These are phyloP conservation scores for Blumeriella jaapii DNA, from an alignment of 2,329 filamentous ascomycete genomes.

Conservation along the genomic window DNA sequence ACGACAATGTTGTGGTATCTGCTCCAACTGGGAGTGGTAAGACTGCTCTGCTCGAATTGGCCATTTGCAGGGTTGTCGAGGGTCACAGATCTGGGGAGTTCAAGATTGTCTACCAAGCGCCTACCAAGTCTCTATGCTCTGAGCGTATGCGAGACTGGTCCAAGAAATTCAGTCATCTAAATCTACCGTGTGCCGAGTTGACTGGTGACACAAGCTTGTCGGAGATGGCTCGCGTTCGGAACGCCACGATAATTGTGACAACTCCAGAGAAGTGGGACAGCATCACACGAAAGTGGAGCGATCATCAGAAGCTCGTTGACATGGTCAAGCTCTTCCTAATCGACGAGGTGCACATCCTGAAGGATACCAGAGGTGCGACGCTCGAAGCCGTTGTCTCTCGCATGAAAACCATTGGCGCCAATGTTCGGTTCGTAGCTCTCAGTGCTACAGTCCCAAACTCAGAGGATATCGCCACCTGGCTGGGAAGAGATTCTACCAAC, in stretches of 20 bases:
- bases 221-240: conserved; percentile 57
- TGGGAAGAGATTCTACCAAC: conserved; percentile 53
- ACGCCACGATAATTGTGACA: conserved; percentile 71
- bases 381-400: conserved; percentile 76
- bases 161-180: conserved; percentile 57
- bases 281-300: conserved; percentile 76
- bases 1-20: conserved; percentile 68
- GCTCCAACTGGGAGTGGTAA: conserved; percentile 81
- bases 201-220: conserved; percentile 67
- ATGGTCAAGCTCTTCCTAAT: conserved; percentile 73
- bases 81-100: conserved; percentile 46
- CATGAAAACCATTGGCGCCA: conserved; percentile 69
- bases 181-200: conserved; percentile 61
- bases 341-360: conserved; percentile 80
- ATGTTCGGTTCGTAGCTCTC: conserved; percentile 68
- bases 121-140: conserved; percentile 71
- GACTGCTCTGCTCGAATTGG: conserved; percentile 70
- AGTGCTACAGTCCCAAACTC: conserved; percentile 80
- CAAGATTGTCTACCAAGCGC: conserved; percentile 78
- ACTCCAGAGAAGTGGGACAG: conserved; percentile 91
- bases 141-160: conserved; percentile 71
- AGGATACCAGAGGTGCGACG: conserved; percentile 66
- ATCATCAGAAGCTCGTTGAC: conserved; percentile 62
- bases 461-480: conserved; percentile 67
- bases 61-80: conserved; percentile 61